These are phyloP conservation scores for Lecanosticta acicola DNA, from an alignment of 2,329 filamentous ascomycete genomes.

Conservation along the genomic window DNA sequence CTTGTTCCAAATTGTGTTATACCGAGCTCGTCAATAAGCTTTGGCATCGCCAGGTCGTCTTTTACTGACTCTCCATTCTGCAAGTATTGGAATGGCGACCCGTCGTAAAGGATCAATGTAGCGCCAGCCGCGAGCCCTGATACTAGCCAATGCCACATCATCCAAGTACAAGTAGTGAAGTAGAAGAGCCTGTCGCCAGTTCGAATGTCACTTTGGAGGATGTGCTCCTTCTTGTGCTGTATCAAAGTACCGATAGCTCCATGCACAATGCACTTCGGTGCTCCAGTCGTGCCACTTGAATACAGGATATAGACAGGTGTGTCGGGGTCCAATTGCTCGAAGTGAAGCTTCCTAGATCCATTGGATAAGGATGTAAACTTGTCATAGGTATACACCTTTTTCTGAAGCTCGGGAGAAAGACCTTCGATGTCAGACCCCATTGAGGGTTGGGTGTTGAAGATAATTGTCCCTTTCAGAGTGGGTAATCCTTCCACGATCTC, in stretches of 20 bases:
- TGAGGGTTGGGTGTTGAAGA: constrained; percentile 61
- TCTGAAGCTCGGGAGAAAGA: constrained; percentile 9
- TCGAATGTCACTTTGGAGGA: constrained; percentile 75
- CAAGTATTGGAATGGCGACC: constrained; percentile 68
- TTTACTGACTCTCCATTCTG: constrained; percentile 49
- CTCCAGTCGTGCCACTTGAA: constrained; percentile 80
- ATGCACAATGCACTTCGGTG: constrained; percentile 91
- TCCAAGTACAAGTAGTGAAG: constrained; percentile 94
- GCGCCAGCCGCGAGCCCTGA: constrained; percentile 77
- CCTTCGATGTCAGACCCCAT: constrained; percentile 35
- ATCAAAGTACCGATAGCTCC: constrained; percentile 83
- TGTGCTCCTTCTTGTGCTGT: constrained; percentile 96
- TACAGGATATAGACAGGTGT: constrained; percentile 93
- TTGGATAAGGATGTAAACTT: constrained; percentile 38
- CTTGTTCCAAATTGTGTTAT: constrained; percentile 95
- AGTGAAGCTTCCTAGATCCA: constrained; percentile 37
- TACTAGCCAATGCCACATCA: constrained; percentile 99
- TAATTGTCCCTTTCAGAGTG: constrained; percentile 63
- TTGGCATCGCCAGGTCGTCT: constrained; percentile 74
- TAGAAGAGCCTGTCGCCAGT: constrained; percentile 75
- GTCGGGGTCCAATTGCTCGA: constrained; percentile 73
- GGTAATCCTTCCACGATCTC: constrained; percentile 66
- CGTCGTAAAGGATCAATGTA: constrained; percentile 83
- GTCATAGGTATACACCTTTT: constrained; percentile 21
- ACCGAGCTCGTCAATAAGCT: constrained; percentile 68